Evolutionary conservation across 768 basidiomycete genomes (phyloP).

Genomic region (Pulveroboletus sp.): DNA sequence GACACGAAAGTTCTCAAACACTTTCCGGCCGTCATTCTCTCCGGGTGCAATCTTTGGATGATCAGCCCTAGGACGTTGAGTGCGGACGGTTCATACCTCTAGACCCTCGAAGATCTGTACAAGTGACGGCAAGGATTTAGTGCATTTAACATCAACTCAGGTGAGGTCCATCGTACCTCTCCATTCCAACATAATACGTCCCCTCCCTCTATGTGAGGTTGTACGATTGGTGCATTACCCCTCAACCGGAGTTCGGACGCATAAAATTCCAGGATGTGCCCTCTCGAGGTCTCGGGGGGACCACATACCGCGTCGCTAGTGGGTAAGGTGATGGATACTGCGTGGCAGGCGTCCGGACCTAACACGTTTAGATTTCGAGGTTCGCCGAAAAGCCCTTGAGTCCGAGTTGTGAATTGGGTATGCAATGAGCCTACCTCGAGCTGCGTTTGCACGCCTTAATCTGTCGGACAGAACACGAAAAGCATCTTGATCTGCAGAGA

Average conservation of each 20-base stretch:
- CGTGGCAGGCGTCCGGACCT: constrained; percentile 66
- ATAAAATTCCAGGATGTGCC: constrained; percentile 46
- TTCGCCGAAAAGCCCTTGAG: not conserved
- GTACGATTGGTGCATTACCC: constrained; percentile 51
- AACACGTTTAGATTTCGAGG: constrained; percentile 1
- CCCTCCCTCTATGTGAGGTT: constrained; percentile 60
- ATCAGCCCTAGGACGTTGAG: constrained; percentile 6
- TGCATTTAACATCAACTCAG: not conserved
- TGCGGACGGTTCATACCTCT: constrained; percentile 41
- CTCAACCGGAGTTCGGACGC: constrained; percentile 74
- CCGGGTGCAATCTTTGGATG: constrained; percentile 43
- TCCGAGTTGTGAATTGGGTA: not conserved
- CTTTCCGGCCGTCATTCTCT: constrained; percentile 71
- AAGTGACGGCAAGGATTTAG: not conserved
- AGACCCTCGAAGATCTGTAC: constrained; percentile 71
- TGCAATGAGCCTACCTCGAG: constrained; percentile 43
- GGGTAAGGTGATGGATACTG: constrained; percentile 21
- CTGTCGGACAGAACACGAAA: constrained; percentile 25
- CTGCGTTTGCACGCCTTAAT: constrained; percentile 47
- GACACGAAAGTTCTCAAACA: constrained; percentile 34
- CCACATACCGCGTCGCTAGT: constrained; percentile 3
- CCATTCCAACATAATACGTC: constrained; percentile 84
- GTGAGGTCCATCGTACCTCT: constrained; percentile 45
- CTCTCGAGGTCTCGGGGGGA: constrained; percentile 1
- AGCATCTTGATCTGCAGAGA: constrained; percentile 4